Evolutionary conservation across 495 filamentous ascomycete species (phyloP), one percentile per base, ranked within the genome.

Genomic region (Hyaloscypha hepaticicola): DNA sequence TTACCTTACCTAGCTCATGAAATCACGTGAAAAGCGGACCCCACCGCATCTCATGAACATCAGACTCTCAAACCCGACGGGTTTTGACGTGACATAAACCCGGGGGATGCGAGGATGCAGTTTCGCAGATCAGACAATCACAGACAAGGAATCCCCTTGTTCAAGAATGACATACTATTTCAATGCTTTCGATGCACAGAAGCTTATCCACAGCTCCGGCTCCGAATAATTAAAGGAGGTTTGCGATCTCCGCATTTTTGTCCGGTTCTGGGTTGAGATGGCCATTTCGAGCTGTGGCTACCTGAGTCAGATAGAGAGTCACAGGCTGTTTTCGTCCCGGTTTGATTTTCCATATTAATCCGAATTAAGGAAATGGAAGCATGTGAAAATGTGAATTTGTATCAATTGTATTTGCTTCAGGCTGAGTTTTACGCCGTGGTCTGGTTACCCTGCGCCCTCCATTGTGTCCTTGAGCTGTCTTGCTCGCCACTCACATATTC

Each of bases 111-210:
- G 53, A 26, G 25, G 26, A 38, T 22, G 8, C 11, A 27, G 56
- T 45, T 58, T 58, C 56, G 56, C 12, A 48, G 56, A 58, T 58
- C 56, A 58, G 56, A 58, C 56, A 58, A 58, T 53, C 50, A 26
- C 7, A 12, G 21, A 19, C 50, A 45, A 11, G 8, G 6, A 45
- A 27, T 22, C 6, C 26, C 50, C 22, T 24, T 28, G 26, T 16
- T 2, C 31, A 21, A n/a, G 9, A 31, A 7, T 5, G 53, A 57
- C 19, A n/a, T 14, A 25, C 5, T 8, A 21, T 27, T 33, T 57
- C 16, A 33, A 26, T 57, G 53, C 53, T 21, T 57, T 57, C 6
- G 21, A 58, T 58, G 25, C 33, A 29, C 56, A n/a, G 29, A 45
- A 58, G 1, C 14, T 57, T 33, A 19, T 53, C 50, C 50, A 27